Conservation (phyloP, 2,329 filamentous ascomycete genomes). For the Colletotrichum horii region DNA sequence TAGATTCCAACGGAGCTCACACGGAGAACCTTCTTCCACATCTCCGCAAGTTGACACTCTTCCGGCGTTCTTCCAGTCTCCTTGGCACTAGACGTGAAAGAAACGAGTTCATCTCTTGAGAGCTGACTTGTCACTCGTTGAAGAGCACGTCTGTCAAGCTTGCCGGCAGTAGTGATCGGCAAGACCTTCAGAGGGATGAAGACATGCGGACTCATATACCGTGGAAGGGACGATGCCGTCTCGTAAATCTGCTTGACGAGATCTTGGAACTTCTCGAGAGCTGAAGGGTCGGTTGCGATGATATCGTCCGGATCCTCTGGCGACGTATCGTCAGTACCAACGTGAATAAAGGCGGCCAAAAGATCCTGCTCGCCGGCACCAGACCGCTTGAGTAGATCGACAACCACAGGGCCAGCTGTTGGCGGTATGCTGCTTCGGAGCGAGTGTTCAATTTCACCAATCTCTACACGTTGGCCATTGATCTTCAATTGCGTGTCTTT, state of each 20-base stretch:
- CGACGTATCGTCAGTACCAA: background rate
- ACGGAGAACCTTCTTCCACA: background rate
- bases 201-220: constrained; percentile 23
- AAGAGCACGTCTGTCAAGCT: constrained; percentile 19
- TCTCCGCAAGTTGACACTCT: background rate
- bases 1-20: background rate
- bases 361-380: background rate
- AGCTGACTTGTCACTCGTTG: background rate
- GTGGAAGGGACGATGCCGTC: background rate
- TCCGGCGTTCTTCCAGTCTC: background rate
- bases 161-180: constrained; percentile 18
- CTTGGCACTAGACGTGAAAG: background rate
- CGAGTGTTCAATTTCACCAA: constrained; percentile 37
- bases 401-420: background rate
- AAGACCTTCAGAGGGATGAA: constrained; percentile 10
- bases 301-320: background rate
- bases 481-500: constrained; percentile 37
- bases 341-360: background rate
- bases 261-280: background rate
- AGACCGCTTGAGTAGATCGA: background rate
- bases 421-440: constrained; percentile 28
- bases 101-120: background rate
- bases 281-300: background rate
- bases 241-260: background rate
- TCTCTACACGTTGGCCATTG: constrained; percentile 35